Evolutionary conservation across 2,329 filamentous ascomycete genomes (phyloP).

Genomic region (Lachnellula arida): DNA sequence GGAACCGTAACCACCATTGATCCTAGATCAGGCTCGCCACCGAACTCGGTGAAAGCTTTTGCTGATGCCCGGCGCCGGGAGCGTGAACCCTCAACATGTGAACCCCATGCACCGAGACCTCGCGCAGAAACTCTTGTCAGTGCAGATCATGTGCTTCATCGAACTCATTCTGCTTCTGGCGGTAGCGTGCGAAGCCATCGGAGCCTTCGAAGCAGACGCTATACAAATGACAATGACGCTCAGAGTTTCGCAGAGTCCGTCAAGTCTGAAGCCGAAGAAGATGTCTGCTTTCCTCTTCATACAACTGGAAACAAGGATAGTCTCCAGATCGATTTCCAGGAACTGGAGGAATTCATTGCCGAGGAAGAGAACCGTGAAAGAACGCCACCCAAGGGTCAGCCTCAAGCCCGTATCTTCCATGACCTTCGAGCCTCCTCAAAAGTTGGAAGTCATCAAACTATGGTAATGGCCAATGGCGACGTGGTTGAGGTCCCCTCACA

Average conservation of each 20-base stretch:
- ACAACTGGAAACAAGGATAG: slow-evolving; percentile 66
- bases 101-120: slow-evolving; percentile 87
- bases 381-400: slow-evolving; percentile 28
- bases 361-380: slow-evolving; percentile 50
- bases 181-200: slow-evolving; percentile 57
- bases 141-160: slow-evolving; percentile 58
- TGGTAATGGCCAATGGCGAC: slow-evolving; percentile 49
- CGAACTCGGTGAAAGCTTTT: slow-evolving; percentile 97
- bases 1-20: slow-evolving; percentile 51
- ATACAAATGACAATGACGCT: slow-evolving; percentile 57
- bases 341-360: slow-evolving; percentile 84
- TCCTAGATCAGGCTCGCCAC: slow-evolving; percentile 74
- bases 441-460: slow-evolving; percentile 6
- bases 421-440: slow-evolving; percentile 27
- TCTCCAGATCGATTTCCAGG: slow-evolving; percentile 86
- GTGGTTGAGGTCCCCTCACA: slow-evolving; percentile 48
- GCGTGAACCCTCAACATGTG: slow-evolving; percentile 56
- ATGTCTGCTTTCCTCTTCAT: slow-evolving; percentile 81
- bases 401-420: slow-evolving; percentile 29
- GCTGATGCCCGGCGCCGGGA: slow-evolving; percentile 84
- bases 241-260: slow-evolving; percentile 58
- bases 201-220: slow-evolving; percentile 51
- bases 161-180: slow-evolving; percentile 58
- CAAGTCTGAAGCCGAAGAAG: slow-evolving; percentile 69
- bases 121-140: slow-evolving; percentile 85